Percentiles rank a stretch among this genome's conserved stretches.
Evolutionary conservation across 2,329 filamentous ascomycete species (phyloP).

Genomic region (Thielaviopsis punctulata): DNA sequence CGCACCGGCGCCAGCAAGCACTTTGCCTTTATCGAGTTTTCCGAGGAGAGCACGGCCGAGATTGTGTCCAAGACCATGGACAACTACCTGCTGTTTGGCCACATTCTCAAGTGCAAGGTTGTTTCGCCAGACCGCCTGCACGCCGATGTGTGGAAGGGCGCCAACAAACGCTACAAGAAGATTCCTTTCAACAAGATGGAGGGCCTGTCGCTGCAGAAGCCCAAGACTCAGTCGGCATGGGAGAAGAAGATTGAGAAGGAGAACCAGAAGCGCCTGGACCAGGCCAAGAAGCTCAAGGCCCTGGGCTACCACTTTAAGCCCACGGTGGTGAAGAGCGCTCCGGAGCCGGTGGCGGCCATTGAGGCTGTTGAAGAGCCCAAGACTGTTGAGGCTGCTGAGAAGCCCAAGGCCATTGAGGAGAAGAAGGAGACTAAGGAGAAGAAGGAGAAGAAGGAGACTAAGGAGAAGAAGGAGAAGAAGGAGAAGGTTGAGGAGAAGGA

Average conservation of each 20-base stretch:
- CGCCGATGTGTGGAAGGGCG: conserved; percentile 71
- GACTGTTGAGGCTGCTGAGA: conserved; percentile 16
- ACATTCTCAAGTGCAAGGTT: conserved; percentile 75
- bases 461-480: conserved; percentile 5
- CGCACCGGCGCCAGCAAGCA: conserved; percentile 84
- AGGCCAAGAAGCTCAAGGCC: conserved; percentile 58
- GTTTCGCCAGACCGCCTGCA: conserved; percentile 65
- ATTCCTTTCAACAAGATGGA: conserved; percentile 80
- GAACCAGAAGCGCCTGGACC: conserved; percentile 48
- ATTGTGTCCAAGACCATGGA: conserved; percentile 94
- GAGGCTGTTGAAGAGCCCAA: conserved; percentile 18
- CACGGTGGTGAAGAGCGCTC: conserved; percentile 47
- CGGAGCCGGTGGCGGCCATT: conserved; percentile 23
- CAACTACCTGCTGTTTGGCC: conserved; percentile 89
- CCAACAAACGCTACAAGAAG: conserved; percentile 75
- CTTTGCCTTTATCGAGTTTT: conserved; percentile 88
- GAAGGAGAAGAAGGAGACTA: conserved; percentile 16
- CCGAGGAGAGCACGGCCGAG: conserved; percentile 57
- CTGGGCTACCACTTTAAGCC: conserved; percentile 71
- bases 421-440: conserved; percentile 17
- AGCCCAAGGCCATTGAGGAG: conserved; percentile 22
- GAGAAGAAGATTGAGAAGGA: conserved; percentile 56
- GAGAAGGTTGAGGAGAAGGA: conserved; percentile 18
- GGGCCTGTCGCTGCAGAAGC: conserved; percentile 55
- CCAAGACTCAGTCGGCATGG: conserved; percentile 63